phyloP scores from a whole-genome alignment of 1,284 basidiomycete genomes.

The Ganoderma boninense region DNA sequence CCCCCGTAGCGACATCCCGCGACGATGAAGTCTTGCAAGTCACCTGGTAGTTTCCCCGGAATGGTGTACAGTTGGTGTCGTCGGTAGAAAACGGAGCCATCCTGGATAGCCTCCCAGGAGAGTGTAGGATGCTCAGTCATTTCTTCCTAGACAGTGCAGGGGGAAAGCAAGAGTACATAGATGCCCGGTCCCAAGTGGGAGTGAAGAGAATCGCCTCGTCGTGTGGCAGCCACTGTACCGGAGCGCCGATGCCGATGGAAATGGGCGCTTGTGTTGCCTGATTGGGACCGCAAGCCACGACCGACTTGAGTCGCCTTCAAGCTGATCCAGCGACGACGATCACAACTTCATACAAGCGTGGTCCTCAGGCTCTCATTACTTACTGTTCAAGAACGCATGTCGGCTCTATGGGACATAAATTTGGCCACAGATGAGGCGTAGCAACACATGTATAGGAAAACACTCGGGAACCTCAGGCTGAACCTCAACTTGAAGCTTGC shows the following conservation, averaged over 20 bases:
- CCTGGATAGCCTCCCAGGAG: constrained; percentile 84
- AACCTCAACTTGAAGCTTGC: no score
- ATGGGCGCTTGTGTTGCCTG: neutral
- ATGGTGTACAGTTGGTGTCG: constrained; percentile 88
- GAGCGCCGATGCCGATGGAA: neutral
- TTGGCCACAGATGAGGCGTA: no score
- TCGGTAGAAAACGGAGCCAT: constrained; percentile 81
- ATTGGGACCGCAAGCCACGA: no score
- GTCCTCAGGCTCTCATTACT: no score
- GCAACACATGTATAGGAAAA: no score
- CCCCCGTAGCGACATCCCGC: constrained; percentile 89
- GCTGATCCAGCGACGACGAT: no score
- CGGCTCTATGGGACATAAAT: no score
- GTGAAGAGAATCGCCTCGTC: no score
- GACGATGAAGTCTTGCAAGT: constrained; percentile 83
- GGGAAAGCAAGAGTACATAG: neutral
- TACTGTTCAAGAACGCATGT: no score
- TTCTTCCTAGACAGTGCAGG: neutral
- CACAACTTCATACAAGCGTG: no score
- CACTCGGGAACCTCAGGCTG: no score
- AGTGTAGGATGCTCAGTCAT: constrained; percentile 76
- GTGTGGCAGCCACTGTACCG: neutral
- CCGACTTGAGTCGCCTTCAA: no score
- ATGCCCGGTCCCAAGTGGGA: neutral
- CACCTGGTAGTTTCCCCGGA: constrained; percentile 75